Evolutionary conservation across 495 filamentous ascomycete species (phyloP), one percentile per base, ranked within the genome.

Genomic region (Trichoderma erinaceum): DNA sequence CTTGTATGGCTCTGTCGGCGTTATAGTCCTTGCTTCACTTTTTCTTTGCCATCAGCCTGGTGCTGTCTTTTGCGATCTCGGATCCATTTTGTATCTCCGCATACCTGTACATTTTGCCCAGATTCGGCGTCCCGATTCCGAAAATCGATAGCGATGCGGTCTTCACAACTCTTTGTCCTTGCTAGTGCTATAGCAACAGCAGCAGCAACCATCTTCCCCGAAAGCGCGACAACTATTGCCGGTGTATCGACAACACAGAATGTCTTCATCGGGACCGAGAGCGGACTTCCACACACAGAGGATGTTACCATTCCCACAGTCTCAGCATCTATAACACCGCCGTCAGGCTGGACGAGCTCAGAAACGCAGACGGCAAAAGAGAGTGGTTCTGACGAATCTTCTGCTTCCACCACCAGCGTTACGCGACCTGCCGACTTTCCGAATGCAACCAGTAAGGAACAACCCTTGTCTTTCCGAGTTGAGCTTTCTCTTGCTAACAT

Each of bases 1-100:
- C 6, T 12, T 52, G 21, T 61, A 61, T 61, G 56, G 56, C 56
- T 32, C 56, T 61, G 23, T 29, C 27, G 56, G 56, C 56, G 56
- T 61, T 61, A 61, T 61, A 61, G 56, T 61, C 56, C 6, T 61
- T 21, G 56, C 56, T 29, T 61, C 23, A 10, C 56, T 15, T 61
- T 61, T 23, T 21, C 56, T 32, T 61, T 61, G 56, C 56, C 16
- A 21, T 32, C 56, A 61, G 56, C 56, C 56, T 61, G 56, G 56
- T 32, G 56, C 56, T 61, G 56, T 32, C 56, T 29, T 0, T 61
- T 25, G 56, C 56, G 27, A 61, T 15, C 56, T 16, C 56, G 23
- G 8, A 32, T 29, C 27, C 27, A 52, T 23, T 5, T 61, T 10
- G 25, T 29, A 32, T 61, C 56, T 61, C 56, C 23, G 27, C 56